These are phyloP conservation scores for Pelargonium myrrhifolium DNA, from an alignment of 441 rosid species.

Conservation along the genomic window DNA sequence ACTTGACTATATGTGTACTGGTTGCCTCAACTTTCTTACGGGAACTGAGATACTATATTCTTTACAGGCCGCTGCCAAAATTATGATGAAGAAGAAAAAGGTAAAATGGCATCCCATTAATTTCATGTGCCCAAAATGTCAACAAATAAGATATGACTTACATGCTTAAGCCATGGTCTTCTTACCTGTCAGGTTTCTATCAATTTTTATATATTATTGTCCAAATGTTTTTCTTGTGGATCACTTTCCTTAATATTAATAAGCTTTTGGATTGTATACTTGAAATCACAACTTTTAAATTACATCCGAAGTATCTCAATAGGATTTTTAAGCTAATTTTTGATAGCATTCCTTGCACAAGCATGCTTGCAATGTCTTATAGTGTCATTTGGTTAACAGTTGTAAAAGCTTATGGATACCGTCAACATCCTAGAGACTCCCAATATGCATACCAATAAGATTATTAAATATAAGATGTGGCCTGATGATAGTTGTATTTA, in stretches of 20 bases:
- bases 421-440: too few relatives aligned
- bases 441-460: too few relatives aligned
- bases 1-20: conserved; percentile 1
- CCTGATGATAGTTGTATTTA: neutral
- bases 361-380: too few relatives aligned
- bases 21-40: conserved; percentile 9
- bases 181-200: too few relatives aligned
- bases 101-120: conserved; percentile 25
- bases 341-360: neutral
- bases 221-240: neutral
- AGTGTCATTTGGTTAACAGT: too few relatives aligned
- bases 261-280: neutral
- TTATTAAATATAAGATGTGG: neutral
- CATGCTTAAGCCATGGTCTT: neutral
- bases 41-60: conserved; percentile 23
- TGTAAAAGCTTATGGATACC: too few relatives aligned
- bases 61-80: conserved; percentile 89
- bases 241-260: neutral
- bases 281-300: neutral
- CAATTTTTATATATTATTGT: neutral
- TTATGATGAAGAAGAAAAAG: conserved; percentile 94
- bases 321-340: neutral
- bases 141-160: neutral
- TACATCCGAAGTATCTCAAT: neutral
- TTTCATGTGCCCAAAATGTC: neutral